These are phyloP conservation scores for Cordyceps fumosorosea DNA, from an alignment of 2,329 filamentous ascomycete genomes.

Conservation along the genomic window DNA sequence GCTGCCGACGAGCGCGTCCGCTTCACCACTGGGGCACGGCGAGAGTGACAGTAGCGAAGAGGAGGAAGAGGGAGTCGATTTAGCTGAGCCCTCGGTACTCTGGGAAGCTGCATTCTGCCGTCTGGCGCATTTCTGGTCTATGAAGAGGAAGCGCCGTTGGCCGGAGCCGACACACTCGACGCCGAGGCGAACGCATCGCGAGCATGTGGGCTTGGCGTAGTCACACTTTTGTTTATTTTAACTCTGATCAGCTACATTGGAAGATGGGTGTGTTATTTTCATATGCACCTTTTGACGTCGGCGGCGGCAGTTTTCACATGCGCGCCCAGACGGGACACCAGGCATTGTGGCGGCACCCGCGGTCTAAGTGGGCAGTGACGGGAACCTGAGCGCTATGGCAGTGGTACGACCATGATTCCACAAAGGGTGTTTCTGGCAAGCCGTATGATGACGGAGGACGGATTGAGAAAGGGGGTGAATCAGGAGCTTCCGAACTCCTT, in stretches of 20 bases:
- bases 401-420: not conserved
- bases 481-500: not conserved
- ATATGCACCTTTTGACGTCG: conserved; percentile 11
- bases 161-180: conserved; percentile 9
- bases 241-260: not conserved
- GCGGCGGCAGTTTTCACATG: conserved; percentile 8
- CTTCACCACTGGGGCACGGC: not conserved
- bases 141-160: conserved; percentile 9
- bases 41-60: not conserved
- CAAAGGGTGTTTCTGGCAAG: not conserved
- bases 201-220: conserved; percentile 5
- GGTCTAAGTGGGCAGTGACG: conserved; percentile 1
- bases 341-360: not conserved
- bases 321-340: conserved; percentile 6
- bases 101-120: not conserved
- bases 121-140: conserved; percentile 4
- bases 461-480: not conserved
- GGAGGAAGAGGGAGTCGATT: not conserved
- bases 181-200: conserved; percentile 1
- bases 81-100: too few relatives aligned
- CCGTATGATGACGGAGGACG: not conserved
- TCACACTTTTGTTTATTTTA: conserved; percentile 1
- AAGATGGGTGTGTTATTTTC: not conserved
- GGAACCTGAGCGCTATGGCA: not conserved
- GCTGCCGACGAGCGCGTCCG: not conserved